A percentile compares a stretch with the other conserved stretches of the same genome.
These are phyloP conservation scores for Penicillium paneum DNA, from an alignment of 2,329 filamentous ascomycete genomes.

Conservation along the genomic window DNA sequence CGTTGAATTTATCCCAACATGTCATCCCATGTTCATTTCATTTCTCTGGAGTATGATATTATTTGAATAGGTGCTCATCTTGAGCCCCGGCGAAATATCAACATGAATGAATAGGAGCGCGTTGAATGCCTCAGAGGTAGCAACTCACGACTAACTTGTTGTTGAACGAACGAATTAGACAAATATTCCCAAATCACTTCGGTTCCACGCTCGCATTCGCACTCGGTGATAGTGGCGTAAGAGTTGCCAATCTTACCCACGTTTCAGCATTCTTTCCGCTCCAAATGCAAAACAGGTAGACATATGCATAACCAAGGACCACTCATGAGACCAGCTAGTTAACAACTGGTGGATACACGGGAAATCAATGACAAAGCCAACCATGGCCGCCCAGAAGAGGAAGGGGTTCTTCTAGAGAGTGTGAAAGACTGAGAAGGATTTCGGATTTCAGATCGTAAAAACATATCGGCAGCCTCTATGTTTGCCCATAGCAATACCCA, in stretches of 20 bases:
- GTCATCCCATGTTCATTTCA: too few species aligned
- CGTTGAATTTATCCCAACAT: too few species aligned
- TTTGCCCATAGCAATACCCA: constrained; percentile 86
- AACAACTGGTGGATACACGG: constrained; percentile 66
- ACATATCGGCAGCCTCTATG: constrained; percentile 67
- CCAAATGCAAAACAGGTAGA: constrained; percentile 57
- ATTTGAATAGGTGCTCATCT: not conserved
- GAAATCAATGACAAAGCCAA: constrained; percentile 56
- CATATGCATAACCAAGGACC: constrained; percentile 56
- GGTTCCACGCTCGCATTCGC: constrained; percentile 29
- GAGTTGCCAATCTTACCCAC: constrained; percentile 27
- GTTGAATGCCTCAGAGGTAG: not conserved
- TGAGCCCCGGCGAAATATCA: not conserved
- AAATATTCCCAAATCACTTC: constrained; percentile 17
- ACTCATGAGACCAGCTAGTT: constrained; percentile 63
- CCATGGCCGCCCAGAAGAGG: constrained; percentile 61
- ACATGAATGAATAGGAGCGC: not conserved
- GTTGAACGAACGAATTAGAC: constrained; percentile 14
- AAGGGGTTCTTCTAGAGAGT: constrained; percentile 70
- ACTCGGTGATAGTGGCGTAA: constrained; percentile 23
- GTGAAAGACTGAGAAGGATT: constrained; percentile 60
- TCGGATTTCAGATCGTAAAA: constrained; percentile 55
- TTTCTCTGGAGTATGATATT: too few species aligned
- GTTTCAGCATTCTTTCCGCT: constrained; percentile 36
- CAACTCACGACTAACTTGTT: not conserved